Conservation (phyloP, 2,329 filamentous ascomycete genomes). For the Bipolaris bicolor region DNA sequence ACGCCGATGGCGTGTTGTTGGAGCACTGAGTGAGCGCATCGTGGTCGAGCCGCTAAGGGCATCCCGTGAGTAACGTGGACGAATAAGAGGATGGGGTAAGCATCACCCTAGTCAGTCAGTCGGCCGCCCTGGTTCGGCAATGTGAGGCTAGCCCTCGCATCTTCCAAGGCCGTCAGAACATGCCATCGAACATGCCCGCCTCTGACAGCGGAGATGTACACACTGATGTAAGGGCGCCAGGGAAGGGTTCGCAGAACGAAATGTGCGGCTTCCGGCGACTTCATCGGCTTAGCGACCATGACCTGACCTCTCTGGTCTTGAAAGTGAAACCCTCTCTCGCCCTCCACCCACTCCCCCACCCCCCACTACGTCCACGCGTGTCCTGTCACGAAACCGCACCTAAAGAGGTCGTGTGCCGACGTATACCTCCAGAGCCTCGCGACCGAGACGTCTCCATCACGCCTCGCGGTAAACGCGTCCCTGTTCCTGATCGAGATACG, state of each 20-base stretch:
- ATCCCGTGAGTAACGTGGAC: slow-evolving; percentile 43
- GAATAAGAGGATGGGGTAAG: slow-evolving; percentile 32
- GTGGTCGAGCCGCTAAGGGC: slow-evolving; percentile 32
- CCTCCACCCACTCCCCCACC: slow-evolving; percentile 24
- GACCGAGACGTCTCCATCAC: slow-evolving; percentile 16
- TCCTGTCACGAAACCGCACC: slow-evolving; percentile 32
- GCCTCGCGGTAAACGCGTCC: slow-evolving; percentile 29
- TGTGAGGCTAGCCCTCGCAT: slow-evolving; percentile 41
- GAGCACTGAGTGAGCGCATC: slow-evolving; percentile 10
- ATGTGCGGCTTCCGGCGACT: slow-evolving; percentile 23
- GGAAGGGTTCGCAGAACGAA: slow-evolving; percentile 20
- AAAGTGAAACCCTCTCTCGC: slow-evolving; percentile 33
- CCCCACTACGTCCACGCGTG: slow-evolving; percentile 33
- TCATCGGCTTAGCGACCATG: slow-evolving; percentile 26
- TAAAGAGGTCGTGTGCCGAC: slow-evolving; percentile 33
- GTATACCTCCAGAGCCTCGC: slow-evolving; percentile 19
- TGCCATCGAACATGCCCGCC: slow-evolving; percentile 35
- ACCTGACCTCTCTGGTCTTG: slow-evolving; percentile 16
- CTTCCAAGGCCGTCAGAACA: slow-evolving; percentile 37
- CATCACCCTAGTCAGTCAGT: slow-evolving; percentile 29
- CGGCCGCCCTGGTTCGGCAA: slow-evolving; percentile 26
- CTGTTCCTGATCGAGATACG: slow-evolving; percentile 15
- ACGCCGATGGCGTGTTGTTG: slow-evolving; percentile 23
- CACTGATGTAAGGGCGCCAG: slow-evolving; percentile 25
- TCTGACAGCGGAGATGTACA: slow-evolving; percentile 26